phyloP scores from a whole-genome alignment of 805 yeast genomes.

The Lachancea sp. region DNA sequence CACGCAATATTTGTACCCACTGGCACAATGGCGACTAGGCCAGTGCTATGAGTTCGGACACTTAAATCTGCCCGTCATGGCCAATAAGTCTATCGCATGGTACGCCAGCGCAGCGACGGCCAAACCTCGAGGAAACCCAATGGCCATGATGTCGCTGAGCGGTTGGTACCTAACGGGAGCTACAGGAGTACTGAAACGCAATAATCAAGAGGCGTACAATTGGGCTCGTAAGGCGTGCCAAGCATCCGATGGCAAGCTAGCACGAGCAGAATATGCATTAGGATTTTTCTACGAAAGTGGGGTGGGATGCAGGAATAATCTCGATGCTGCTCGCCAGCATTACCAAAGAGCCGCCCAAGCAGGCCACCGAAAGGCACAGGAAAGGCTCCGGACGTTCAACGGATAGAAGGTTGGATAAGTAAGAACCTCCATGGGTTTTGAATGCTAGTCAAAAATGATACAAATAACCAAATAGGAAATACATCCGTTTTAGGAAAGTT shows the following conservation, averaged over 20 bases:
- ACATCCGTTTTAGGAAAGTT: not conserved
- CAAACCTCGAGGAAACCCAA: constrained; percentile 48
- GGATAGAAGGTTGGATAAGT: not conserved
- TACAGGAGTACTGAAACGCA: constrained; percentile 43
- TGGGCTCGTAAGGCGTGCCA: constrained; percentile 56
- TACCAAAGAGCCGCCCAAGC: constrained; percentile 55
- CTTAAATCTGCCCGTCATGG: constrained; percentile 44
- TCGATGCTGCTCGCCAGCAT: constrained; percentile 41
- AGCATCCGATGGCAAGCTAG: constrained; percentile 47
- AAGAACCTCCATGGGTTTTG: not conserved
- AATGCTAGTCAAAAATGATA: not conserved
- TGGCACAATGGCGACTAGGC: constrained; percentile 67
- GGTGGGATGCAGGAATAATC: constrained; percentile 44
- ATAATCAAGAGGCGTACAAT: constrained; percentile 57
- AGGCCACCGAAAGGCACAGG: constrained; percentile 51
- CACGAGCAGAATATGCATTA: constrained; percentile 61
- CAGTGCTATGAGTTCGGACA: constrained; percentile 68
- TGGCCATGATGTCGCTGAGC: constrained; percentile 64
- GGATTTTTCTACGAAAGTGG: constrained; percentile 67
- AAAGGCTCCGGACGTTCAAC: constrained; percentile 4
- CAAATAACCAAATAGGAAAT: not conserved
- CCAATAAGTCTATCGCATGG: constrained; percentile 64
- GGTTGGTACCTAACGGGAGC: constrained; percentile 78
- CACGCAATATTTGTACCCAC: constrained; percentile 47
- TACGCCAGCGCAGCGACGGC: constrained; percentile 54